A percentile compares a stretch with the other conserved stretches of the same genome.
Evolutionary conservation across 2,329 filamentous ascomycete species (phyloP).

Genomic region (Aspergillus glaucus): DNA sequence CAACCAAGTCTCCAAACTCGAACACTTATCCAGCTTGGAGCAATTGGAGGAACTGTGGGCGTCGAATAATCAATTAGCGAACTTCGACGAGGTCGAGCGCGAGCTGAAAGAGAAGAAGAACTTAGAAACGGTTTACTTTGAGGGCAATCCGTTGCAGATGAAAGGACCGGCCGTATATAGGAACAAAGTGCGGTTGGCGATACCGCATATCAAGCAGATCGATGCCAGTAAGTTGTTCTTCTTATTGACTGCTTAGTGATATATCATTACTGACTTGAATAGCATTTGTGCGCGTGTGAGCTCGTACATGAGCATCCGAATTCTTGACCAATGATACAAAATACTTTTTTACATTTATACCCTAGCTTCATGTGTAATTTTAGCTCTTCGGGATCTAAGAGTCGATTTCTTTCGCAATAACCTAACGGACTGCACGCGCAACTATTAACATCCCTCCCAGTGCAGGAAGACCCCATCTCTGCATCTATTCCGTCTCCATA

Average conservation of each 20-base stretch:
- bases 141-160: constrained; percentile 84
- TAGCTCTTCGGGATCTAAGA: too few species aligned
- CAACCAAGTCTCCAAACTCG: constrained; percentile 71
- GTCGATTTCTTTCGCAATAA: too few species aligned
- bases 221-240: constrained; percentile 58
- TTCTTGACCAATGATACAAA: too few species aligned
- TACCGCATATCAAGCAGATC: constrained; percentile 87
- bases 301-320: too few species aligned
- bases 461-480: not conserved
- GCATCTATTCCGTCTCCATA: not conserved
- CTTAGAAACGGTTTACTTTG: constrained; percentile 88
- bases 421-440: too few species aligned
- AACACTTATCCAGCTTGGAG: constrained; percentile 61
- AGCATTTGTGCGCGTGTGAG: not conserved
- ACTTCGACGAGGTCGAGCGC: constrained; percentile 74
- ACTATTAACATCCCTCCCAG: not conserved
- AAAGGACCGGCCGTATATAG: constrained; percentile 76
- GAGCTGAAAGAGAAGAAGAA: constrained; percentile 71
- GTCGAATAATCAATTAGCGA: constrained; percentile 73
- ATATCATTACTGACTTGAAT: not conserved
- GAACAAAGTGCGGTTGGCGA: constrained; percentile 82
- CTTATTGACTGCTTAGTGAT: not conserved
- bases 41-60: constrained; percentile 91
- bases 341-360: too few species aligned
- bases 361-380: not conserved